Conservation (phyloP, 345 rosid genomes). For the Citrus reticulata region DNA sequence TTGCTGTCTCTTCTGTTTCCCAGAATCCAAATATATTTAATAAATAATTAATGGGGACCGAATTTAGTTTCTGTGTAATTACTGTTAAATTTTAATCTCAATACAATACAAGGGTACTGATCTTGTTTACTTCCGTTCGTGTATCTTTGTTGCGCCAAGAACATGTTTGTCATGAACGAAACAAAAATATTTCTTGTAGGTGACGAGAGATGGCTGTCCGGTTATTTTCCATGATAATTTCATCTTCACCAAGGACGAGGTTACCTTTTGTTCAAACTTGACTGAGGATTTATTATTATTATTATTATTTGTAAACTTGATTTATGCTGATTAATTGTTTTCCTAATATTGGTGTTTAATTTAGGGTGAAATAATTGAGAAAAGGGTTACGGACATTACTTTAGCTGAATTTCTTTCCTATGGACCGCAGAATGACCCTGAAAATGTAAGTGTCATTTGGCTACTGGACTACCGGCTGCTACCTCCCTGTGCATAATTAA, state of each 20-base stretch:
- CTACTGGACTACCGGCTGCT: background rate
- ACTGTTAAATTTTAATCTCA: background rate
- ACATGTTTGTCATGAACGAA: slow-evolving; percentile 19
- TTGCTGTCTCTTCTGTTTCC: too few species aligned
- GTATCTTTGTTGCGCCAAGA: slow-evolving; percentile 3
- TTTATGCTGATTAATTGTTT: background rate
- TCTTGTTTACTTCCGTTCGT: background rate
- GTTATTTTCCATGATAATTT: slow-evolving; percentile 66
- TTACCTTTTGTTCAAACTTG: background rate
- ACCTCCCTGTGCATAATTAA: background rate
- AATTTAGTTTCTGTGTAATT: background rate
- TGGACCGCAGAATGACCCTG: slow-evolving; percentile 50
- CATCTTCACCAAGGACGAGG: slow-evolving; percentile 44
- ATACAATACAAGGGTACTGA: slow-evolving; percentile 11
- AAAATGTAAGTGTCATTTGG: slow-evolving; percentile 10
- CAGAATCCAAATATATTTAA: background rate
- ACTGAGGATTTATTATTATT: too few species aligned
- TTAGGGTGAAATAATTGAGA: slow-evolving; percentile 53
- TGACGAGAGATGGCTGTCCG: slow-evolving; percentile 62
- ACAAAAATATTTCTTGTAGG: slow-evolving; percentile 39
- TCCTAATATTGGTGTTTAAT: slow-evolving; percentile 4
- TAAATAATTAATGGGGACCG: background rate
- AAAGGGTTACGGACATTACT: slow-evolving; percentile 51
- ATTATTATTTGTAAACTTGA: background rate
- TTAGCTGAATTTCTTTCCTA: slow-evolving; percentile 44